Conservation (phyloP, 495 filamentous ascomycete genomes). For the Pseudomonodictys pantanalensis region DNA sequence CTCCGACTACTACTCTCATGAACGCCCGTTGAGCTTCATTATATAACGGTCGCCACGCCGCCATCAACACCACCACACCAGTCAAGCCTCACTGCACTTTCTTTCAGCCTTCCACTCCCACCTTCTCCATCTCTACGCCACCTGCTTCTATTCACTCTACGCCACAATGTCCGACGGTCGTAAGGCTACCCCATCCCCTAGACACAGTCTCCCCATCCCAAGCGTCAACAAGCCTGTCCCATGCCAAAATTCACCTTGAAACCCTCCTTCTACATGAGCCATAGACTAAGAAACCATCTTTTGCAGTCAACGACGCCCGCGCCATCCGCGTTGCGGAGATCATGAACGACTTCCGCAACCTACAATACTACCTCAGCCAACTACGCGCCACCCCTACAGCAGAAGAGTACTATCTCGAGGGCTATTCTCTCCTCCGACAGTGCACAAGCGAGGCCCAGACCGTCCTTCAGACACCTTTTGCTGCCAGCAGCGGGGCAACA, state of each 20-base stretch:
- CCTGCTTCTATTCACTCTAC: conserved; percentile 22
- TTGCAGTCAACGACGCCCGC: conserved; percentile 77
- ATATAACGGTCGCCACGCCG: conserved; percentile 31
- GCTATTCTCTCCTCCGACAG: conserved; percentile 72
- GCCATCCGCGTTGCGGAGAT: conserved; percentile 78
- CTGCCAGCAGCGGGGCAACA: conserved; percentile 48
- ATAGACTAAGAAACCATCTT: conserved; percentile 6
- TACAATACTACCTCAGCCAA: conserved; percentile 76
- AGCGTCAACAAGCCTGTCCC: background rate
- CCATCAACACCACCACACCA: conserved; percentile 19
- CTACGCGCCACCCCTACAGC: conserved; percentile 57
- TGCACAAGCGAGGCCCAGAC: conserved; percentile 71
- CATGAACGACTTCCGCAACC: conserved; percentile 77
- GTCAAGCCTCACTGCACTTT: conserved; percentile 19
- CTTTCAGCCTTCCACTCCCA: conserved; percentile 10
- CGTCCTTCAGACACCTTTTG: conserved; percentile 68
- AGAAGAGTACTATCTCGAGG: conserved; percentile 75
- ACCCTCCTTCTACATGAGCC: background rate
- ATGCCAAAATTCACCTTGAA: background rate
- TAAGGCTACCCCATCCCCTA: conserved; percentile 43
- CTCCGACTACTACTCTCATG: conserved; percentile 24
- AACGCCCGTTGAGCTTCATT: conserved; percentile 26
- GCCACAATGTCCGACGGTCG: conserved; percentile 59
- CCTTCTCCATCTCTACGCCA: background rate
- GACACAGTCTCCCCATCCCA: background rate